These are phyloP conservation scores for Escallonia herrerae DNA, from an alignment of 129 eudicot species.

Conservation along the genomic window DNA sequence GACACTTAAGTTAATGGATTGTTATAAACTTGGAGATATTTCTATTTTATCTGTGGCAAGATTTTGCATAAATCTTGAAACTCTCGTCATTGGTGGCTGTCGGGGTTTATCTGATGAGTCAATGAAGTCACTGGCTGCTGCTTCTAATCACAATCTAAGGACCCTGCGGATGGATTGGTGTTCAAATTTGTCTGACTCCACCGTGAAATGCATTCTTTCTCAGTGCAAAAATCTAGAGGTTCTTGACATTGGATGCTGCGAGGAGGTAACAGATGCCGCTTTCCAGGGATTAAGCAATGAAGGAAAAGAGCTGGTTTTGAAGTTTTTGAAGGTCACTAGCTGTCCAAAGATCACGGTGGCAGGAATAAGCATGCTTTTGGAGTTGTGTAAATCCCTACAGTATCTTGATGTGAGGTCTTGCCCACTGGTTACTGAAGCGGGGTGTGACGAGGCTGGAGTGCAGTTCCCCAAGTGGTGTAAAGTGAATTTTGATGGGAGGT, in stretches of 20 bases:
- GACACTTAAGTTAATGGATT: conserved; percentile 74
- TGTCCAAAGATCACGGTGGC: conserved; percentile 80
- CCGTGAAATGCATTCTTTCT: conserved; percentile 46
- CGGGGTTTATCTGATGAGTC: conserved; percentile 64
- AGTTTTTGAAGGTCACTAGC: conserved; percentile 64
- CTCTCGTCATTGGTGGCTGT: conserved; percentile 79
- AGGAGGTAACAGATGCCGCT: conserved; percentile 87
- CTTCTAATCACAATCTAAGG: conserved; percentile 39
- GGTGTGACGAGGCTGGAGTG: conserved; percentile 82
- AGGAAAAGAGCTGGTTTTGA: conserved; percentile 32
- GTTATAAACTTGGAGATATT: conserved; percentile 73
- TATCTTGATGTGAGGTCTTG: conserved; percentile 89
- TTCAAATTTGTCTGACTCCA: conserved; percentile 64
- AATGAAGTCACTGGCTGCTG: conserved; percentile 43
- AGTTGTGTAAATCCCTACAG: conserved; percentile 55
- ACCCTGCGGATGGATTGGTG: conserved; percentile 93
- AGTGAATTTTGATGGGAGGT: conserved; percentile 73
- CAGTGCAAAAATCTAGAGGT: conserved; percentile 66
- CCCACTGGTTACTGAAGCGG: conserved; percentile 62
- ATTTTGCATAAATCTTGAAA: conserved; percentile 69
- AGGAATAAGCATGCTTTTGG: conserved; percentile 57
- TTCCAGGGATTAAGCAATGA: conserved; percentile 43
- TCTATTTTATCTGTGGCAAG: conserved; percentile 50
- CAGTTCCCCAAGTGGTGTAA: conserved; percentile 69
- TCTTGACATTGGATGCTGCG: conserved; percentile 89